These are phyloP conservation scores for Clarireedia paspali DNA, from an alignment of 2,329 filamentous ascomycete species.

Conservation along the genomic window DNA sequence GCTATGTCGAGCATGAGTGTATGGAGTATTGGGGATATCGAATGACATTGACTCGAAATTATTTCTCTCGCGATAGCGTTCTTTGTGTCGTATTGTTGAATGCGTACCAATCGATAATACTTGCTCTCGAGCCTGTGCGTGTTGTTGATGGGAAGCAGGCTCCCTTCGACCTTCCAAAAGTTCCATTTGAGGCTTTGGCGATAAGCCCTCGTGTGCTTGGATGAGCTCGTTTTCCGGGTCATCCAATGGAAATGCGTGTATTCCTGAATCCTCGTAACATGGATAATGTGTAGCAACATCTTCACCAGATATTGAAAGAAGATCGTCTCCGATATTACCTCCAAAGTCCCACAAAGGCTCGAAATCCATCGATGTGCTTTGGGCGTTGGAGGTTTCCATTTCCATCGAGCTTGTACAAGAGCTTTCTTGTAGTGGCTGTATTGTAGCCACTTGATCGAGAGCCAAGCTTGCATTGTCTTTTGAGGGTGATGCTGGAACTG, in stretches of 20 bases:
- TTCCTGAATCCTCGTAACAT: neutral
- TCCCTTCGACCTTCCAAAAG: no score
- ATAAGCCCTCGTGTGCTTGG: no score
- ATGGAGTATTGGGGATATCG: no score
- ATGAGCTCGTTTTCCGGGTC: neutral
- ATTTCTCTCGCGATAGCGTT: no score
- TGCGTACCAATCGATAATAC: no score
- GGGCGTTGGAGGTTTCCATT: neutral
- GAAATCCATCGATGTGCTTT: neutral
- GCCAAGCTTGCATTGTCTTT: neutral
- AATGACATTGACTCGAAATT: no score
- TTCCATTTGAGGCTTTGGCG: no score
- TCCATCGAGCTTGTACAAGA: neutral
- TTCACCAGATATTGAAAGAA: neutral
- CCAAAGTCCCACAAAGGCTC: constrained; percentile 1
- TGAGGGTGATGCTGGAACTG: neutral
- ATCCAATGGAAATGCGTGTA: neutral
- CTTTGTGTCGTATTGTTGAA: no score
- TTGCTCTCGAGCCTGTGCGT: no score
- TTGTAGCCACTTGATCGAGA: neutral
- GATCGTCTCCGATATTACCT: neutral
- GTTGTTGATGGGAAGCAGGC: no score
- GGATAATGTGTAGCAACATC: neutral
- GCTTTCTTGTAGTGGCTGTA: neutral
- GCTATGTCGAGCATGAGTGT: no score